Conservation (phyloP, 2,329 filamentous ascomycete genomes). For the Diaporthe citrichinensis region DNA sequence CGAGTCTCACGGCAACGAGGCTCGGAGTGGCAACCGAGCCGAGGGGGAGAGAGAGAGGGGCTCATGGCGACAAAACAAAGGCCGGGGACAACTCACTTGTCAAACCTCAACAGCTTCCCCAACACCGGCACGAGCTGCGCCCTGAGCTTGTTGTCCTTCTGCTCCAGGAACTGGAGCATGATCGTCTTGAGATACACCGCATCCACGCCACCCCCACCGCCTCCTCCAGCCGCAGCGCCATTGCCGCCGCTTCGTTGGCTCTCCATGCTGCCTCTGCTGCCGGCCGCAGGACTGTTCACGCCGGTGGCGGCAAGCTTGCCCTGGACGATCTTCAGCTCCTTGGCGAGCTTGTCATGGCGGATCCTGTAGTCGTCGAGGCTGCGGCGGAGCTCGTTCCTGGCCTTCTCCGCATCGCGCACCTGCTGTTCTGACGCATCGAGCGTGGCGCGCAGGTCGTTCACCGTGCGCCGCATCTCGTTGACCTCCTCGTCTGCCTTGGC, state of each 20-base stretch:
- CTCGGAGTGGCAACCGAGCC: neutral
- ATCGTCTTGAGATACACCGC: constrained; percentile 84
- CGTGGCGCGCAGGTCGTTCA: constrained; percentile 82
- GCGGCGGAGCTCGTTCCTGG: constrained; percentile 81
- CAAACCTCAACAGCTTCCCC: constrained; percentile 82
- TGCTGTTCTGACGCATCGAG: constrained; percentile 91
- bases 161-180: constrained; percentile 84
- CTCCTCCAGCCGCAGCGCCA: constrained; percentile 42
- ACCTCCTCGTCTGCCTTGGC: constrained; percentile 80
- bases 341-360: constrained; percentile 84
- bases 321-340: constrained; percentile 71
- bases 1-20: neutral
- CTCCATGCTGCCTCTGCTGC: constrained; percentile 60
- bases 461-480: constrained; percentile 81
- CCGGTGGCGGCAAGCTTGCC: constrained; percentile 55
- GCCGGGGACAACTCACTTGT: constrained; percentile 69
- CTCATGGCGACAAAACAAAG: constrained; percentile 11
- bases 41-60: no score
- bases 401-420: constrained; percentile 85
- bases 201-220: constrained; percentile 55
- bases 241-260: constrained; percentile 59
- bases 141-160: constrained; percentile 82
- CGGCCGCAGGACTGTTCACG: constrained; percentile 49
- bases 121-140: constrained; percentile 84
- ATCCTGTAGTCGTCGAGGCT: constrained; percentile 83